Evolutionary conservation across 768 basidiomycete species (phyloP), one percentile per base, ranked within the genome.

Genomic region (Pseudohyphozyma bogoriensis): DNA sequence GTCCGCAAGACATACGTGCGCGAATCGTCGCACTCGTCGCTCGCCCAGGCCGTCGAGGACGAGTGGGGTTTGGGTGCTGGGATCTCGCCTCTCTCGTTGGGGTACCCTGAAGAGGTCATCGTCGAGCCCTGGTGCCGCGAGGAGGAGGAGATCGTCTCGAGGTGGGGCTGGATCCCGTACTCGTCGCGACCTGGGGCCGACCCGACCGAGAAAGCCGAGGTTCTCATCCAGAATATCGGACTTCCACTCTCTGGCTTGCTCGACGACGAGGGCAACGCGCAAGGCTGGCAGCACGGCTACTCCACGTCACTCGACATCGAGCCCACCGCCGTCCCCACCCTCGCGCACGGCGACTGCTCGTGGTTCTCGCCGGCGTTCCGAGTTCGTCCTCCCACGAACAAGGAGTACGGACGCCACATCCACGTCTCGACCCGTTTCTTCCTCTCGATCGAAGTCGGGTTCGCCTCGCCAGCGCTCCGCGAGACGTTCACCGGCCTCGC

Each of bases 361-460:
- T 70, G 69, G 69, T 70, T 70, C 68, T 63, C 64, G 0, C 69
- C 69, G 13, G 64, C 67, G 31, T 62, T 70, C 59, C 56, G 64
- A 3, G 44, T 40, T 12, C 61, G 68, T 18, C 54, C 67, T 12
- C 63, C 64, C 16, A 55, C 60, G 46, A 46, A 40, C 24, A 65
- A 62, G 37, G 65, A 66, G 50, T 70, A 68, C 61, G 62, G 58
- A 24, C 50, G 49, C 15, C 64, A 65, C 60, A 46, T 69, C 9
- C 70, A 71, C 59, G 68, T 63, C 49, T 69, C 68, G 15, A 54
- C 64, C 6, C 56, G 70, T 22, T 68, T 69, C 64, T 71, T 55
- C 65, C 56, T 71, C 52, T 67, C 66, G 36, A 60, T 71, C 60
- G 68, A 71, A 31, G 60, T 71, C 54, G 70, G 70, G 6, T 69